A percentile compares a stretch with the other conserved stretches of the same genome.
Evolutionary conservation across 2,329 filamentous ascomycete genomes (phyloP).

Genomic region (Fusarium sp.): DNA sequence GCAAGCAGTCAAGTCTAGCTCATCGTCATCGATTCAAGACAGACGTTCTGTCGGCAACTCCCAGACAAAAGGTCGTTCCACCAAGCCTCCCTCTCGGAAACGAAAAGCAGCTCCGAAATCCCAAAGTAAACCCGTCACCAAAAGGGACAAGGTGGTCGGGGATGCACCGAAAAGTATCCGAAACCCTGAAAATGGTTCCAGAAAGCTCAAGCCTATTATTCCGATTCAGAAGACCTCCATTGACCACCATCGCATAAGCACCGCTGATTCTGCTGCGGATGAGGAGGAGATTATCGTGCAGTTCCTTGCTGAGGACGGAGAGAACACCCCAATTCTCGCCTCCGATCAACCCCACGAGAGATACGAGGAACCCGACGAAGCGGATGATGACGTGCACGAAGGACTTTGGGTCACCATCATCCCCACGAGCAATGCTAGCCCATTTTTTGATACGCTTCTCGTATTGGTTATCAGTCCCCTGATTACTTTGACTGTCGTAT

Average conservation of each 20-base stretch:
- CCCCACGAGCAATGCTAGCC: conserved; percentile 86
- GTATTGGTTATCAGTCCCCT: conserved; percentile 95
- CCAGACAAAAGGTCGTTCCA: conserved; percentile 12
- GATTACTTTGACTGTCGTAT: conserved; percentile 91
- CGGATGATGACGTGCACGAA: conserved; percentile 58
- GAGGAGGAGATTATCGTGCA: conserved; percentile 34
- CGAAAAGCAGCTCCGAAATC: conserved; percentile 15
- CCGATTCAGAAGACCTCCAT: conserved; percentile 12
- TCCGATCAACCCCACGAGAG: conserved; percentile 38
- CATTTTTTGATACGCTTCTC: conserved; percentile 95
- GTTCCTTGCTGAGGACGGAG: conserved; percentile 41
- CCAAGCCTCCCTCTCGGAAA: conserved; percentile 15
- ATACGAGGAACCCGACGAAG: conserved; percentile 23
- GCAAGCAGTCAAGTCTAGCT: conserved; percentile 13
- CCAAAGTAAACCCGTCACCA: conserved; percentile 14
- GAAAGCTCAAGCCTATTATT: conserved; percentile 18
- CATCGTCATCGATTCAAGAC: conserved; percentile 19
- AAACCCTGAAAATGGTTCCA: conserved; percentile 13
- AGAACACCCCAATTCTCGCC: conserved; percentile 40
- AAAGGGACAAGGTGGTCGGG: conserved; percentile 15
- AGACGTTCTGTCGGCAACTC: conserved; percentile 23
- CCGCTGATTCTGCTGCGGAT: conserved; percentile 7
- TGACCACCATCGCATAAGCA: background rate
- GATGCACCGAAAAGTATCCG: conserved; percentile 22
- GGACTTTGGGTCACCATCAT: conserved; percentile 97